A percentile compares a stretch with the other conserved stretches of the same genome.
phyloP scores from a whole-genome alignment of 805 yeast genomes.

The Metschnikowia shivogae region DNA sequence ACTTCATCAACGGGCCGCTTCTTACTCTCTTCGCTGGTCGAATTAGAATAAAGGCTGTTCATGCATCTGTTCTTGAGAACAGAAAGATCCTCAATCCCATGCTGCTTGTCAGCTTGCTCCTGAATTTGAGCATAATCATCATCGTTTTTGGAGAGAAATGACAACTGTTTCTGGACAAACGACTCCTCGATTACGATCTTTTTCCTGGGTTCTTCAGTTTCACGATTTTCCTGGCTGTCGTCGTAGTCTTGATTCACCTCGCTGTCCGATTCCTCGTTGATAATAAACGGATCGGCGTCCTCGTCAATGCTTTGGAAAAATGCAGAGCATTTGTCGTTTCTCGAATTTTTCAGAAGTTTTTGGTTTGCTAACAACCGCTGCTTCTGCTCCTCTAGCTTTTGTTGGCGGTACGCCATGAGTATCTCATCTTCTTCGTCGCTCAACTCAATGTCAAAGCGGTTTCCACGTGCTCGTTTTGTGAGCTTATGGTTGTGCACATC shows the following conservation, averaged over 20 bases:
- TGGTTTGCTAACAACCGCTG: constrained; percentile 46
- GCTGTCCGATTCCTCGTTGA: constrained; percentile 25
- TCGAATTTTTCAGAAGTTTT: constrained; percentile 40
- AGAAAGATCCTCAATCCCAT: constrained; percentile 43
- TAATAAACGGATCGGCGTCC: constrained; percentile 29
- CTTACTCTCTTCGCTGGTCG: constrained; percentile 9
- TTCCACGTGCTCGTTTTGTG: constrained; percentile 51
- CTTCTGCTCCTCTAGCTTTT: constrained; percentile 44
- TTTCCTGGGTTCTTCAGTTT: constrained; percentile 21
- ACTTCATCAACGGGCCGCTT: constrained; percentile 11
- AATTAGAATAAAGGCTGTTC: constrained; percentile 23
- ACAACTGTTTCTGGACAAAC: constrained; percentile 53
- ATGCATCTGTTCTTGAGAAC: constrained; percentile 43
- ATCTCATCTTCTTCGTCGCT: constrained; percentile 74
- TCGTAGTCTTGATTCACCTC: constrained; percentile 20
- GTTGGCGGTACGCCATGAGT: constrained; percentile 42
- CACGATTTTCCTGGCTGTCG: neutral
- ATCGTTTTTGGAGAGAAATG: constrained; percentile 41
- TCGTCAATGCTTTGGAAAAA: constrained; percentile 64
- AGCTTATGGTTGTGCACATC: constrained; percentile 73
- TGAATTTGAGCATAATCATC: constrained; percentile 34
- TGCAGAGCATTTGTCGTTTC: constrained; percentile 57
- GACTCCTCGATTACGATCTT: constrained; percentile 44
- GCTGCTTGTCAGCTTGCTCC: constrained; percentile 30
- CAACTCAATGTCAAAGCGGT: constrained; percentile 56